Conservation (phyloP, 1,284 basidiomycete species). For the Agaricales sp. region DNA sequence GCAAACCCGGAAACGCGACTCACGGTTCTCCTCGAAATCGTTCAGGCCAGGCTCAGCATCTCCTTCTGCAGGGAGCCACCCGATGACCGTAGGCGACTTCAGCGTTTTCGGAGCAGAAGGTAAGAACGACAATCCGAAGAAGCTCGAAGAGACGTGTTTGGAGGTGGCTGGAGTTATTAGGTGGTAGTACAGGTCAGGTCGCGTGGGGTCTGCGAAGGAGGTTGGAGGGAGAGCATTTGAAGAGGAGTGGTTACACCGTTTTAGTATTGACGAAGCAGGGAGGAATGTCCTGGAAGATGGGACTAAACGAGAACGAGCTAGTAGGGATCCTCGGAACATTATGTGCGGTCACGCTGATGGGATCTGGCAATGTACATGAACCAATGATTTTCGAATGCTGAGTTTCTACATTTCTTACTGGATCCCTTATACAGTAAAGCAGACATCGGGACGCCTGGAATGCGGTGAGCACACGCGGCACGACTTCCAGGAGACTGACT, state of each 20-base stretch:
- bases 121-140: slow-evolving; percentile 58
- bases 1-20: slow-evolving; percentile 14
- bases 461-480: no score
- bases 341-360: no score
- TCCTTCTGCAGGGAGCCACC: slow-evolving; percentile 56
- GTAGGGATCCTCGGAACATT: no score
- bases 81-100: slow-evolving; percentile 46
- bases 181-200: slow-evolving; percentile 63
- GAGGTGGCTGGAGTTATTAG: slow-evolving; percentile 41
- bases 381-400: no score
- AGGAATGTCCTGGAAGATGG: no score
- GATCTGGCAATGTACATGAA: no score
- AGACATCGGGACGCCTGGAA: no score
- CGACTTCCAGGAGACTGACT: no score
- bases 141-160: slow-evolving; percentile 30
- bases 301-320: no score
- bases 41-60: slow-evolving; percentile 38
- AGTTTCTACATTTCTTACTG: no score
- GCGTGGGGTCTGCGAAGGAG: slow-evolving; percentile 34
- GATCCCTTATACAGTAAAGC: no score
- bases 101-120: slow-evolving; percentile 28
- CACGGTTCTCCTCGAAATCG: slow-evolving; percentile 63
- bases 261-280: no score
- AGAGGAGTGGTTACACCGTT: background rate
- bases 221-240: background rate